Evolutionary conservation across 768 basidiomycete species (phyloP), one percentile per base, ranked within the genome.

Genomic region (Rhizopogon salebrosus): DNA sequence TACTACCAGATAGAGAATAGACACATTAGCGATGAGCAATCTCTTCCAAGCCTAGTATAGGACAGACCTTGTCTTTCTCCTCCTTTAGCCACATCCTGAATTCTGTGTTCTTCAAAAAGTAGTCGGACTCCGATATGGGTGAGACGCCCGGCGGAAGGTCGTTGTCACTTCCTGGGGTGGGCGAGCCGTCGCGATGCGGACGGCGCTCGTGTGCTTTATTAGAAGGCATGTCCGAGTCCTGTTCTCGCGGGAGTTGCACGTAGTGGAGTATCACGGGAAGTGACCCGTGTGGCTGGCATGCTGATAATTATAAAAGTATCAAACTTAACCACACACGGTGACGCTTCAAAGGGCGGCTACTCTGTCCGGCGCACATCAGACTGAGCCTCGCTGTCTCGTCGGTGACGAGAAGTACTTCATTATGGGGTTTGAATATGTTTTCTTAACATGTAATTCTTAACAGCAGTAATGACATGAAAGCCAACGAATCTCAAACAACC

Each of bases 51-150:
- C 60, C 29, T 26, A 57, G 20, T 18, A 27, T 16, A 29, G 2
- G 42, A 67, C 72, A 49, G 52, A 82, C 83, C 72, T 80, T 83
- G 48, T 70, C 73, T 60, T 82, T 79, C 62, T 80, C 78, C 22
- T 90, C 86, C 67, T 87, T 90, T 53, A 97, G 73, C 92, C 94
- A 98, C 23, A 81, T 67, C 57, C 86, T 80, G 64, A 95, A 95
- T 64, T 97, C 94, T 52, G 83, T 80, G 49, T 82, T 89, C 70
- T 91, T 94, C 62, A 87, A 76, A 70, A 93, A 97, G 63, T 95
- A 97, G 64, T 95, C 93, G 0, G 86, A 80, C 60, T 91, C 87
- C 0, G 80, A 82, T 56, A 95, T 89, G 16, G 78, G 72, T n/a
- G 75, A 68, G 26, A 80, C 78, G 37, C 78, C 76, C 23, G 74